Base-by-base conservation (phyloP, 495 filamentous ascomycete genomes). In the Aspergillus conjunctus region DNA sequence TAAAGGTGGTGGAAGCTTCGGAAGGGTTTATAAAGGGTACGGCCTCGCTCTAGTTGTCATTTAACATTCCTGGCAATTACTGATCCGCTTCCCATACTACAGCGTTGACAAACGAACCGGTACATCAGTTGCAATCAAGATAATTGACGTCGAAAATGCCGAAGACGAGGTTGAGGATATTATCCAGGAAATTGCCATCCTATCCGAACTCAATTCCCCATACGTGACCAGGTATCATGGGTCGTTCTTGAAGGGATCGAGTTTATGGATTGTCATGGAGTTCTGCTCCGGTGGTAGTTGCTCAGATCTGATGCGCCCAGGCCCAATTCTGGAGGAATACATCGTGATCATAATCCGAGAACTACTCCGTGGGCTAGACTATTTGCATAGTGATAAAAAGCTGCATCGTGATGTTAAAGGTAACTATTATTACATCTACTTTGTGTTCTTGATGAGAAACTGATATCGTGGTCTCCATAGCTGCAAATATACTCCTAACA, bases 141-240 rank as follows among this genome's bases (percentile, higher is more conserved):
- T 96, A 62, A 97, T 99, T 71, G 94, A 99, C 67, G 92, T 99
- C 63, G 94, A 99, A 73, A 94, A 91, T 72, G 94, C 92, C 68
- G 94, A 97, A 74, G 94, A 99, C 68, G 94, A 99, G 72, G 94
- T 99, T 50, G 91, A 96, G 73, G 94, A 99, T 74, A 98, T 99
- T 68, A 96, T 98, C 67, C 91, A 96, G 67, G 94, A 99, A 73
- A 98, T 99, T 64, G 88, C 91, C 33, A 96, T 99, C 63, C 80
- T 99, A 51, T 95, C 93, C 12, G 94, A 93, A 75, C 87, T 97
- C 52, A 88, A 92, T 69, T 97, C 92, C 26, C 90, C 90, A 9
- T 93, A 93, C 69, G 94, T 99, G 58, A 99, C 94, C 14, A 91
- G 94, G 71, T 99, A 99, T 75, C 89, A 94, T 76, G 92, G 93